Evolutionary conservation across 768 basidiomycete genomes (phyloP), one percentile per base, ranked within the genome.

Genomic region (Lanmaoa pseudosensibilis): DNA sequence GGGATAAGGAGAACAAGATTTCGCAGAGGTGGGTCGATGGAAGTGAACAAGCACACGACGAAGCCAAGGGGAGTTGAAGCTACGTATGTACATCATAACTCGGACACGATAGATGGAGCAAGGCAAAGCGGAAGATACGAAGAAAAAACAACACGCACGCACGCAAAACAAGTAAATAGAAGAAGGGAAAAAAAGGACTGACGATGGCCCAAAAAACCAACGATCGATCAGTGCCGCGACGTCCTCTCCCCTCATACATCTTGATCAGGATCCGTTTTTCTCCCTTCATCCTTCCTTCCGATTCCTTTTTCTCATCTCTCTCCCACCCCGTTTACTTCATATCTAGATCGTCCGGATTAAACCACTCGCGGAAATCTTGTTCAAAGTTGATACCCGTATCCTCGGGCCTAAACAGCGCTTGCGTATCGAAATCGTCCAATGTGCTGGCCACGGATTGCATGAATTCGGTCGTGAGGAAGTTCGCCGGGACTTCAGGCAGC

Each of bases 351-450:
- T 85, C 81, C 7, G 79, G 80, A 65, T 84, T 85, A 62, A 90
- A 88, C 87, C 87, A 89, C 64, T 87, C 84, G 53, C 85, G 83
- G 70, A 89, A 89, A 63, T 88, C 87, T 65, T 85, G 76, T 69
- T 87, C 87, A 60, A 88, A 87, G 64, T 86, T 83, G 66, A 87
- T 71, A 0, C 57, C 57, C 55, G 81, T 75, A 2, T 76, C 77
- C 48, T 79, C 76, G n/a, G 70, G 60, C 45, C 75, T 68, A 65
- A 83, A 82, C 40, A 83, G 54, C 15, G 65, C 58, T 30, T 64
- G 63, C 6, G 65, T 23, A 32, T 74, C 75, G 44, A 77, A 73
- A 41, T 73, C 70, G 25, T 80, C 80, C 65, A 82, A 56, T 25
- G 73, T 67, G 46, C 54, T 70, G 21, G 72, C 71, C 11, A 78